phyloP scores from a whole-genome alignment of 441 rosid species.

The Populus hybrid region DNA sequence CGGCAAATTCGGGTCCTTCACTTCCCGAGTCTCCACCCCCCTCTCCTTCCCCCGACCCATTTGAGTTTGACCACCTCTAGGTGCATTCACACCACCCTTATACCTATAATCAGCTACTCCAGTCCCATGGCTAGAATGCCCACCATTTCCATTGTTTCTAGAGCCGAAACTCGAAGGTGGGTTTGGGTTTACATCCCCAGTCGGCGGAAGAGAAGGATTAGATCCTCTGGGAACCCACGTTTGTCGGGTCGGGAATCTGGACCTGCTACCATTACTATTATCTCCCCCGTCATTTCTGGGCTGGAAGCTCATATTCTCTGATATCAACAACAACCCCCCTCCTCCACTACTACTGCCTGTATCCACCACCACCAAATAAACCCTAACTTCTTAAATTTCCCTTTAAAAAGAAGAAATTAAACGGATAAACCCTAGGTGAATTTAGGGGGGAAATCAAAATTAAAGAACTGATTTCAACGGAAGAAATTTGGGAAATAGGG shows the following conservation, averaged over 20 bases:
- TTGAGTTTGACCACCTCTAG: conserved; percentile 16
- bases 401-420: not conserved
- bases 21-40: conserved; percentile 31
- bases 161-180: conserved; percentile 21
- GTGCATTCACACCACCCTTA: conserved; percentile 28
- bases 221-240: conserved; percentile 83
- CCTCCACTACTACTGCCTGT: not conserved
- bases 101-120: conserved; percentile 30
- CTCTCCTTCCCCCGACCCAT: conserved; percentile 33
- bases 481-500: too few relatives aligned
- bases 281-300: conserved; percentile 51
- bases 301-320: conserved; percentile 54
- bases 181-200: conserved; percentile 13
- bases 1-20: conserved; percentile 66
- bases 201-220: conserved; percentile 11
- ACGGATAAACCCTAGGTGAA: too few relatives aligned
- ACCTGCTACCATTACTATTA: conserved; percentile 17
- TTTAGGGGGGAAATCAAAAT: too few relatives aligned
- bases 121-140: not conserved
- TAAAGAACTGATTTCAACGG: too few relatives aligned
- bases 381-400: too few relatives aligned
- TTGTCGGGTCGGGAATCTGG: conserved; percentile 36
- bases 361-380: not conserved
- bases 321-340: conserved; percentile 17
- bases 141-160: conserved; percentile 22